Evolutionary conservation across 257 asterid species (phyloP), one percentile per base, ranked within the genome.

Genomic region (Hygrophila difformis): DNA sequence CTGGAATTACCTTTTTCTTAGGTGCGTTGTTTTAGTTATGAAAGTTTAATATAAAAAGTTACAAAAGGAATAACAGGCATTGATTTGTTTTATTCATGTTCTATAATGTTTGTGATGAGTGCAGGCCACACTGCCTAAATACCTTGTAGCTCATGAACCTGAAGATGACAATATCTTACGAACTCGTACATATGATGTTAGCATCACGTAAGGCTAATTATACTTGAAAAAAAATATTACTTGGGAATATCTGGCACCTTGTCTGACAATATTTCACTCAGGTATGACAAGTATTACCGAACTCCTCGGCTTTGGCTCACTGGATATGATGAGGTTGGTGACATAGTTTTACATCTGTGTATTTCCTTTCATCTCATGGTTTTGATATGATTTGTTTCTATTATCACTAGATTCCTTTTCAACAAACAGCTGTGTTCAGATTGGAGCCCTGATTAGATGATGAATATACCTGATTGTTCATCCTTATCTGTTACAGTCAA

Each of bases 241-340:
- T n/a, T 24, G 3, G 3, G 10, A 33, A 12, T 33, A 5, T 10
- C 10, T 5, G 12, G 12, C 37, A 26, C 12, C 37, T 4, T 33
- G 12, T 33, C 37, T 33, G 37, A 33, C 0, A 10, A 12, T 31
- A 23, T 51, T 49, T 62, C 29, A 54, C 53, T 34, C 59, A 89
- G 98, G 82, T 85, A 86, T 57, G 99, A 91, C 80, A 82, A 91
- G 65, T 91, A 91, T 51, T 91, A 86, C 72, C 99, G 86, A 78
- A 91, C 99, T 21, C 99, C 99, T 59, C 89, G 96, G 44, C 94
- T 91, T 51, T 91, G 99, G 99, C 96, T 91, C 46, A 86, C 97
- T 56, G 99, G 99, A 59, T 91, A 91, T 64, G 97, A 91, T 35
- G 99, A 91, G 95, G 99, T 86, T 48, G 55, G 77, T 51, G 43